phyloP scores from a whole-genome alignment of 1,139 yeast genomes.

The Geotrichum europaeum region DNA sequence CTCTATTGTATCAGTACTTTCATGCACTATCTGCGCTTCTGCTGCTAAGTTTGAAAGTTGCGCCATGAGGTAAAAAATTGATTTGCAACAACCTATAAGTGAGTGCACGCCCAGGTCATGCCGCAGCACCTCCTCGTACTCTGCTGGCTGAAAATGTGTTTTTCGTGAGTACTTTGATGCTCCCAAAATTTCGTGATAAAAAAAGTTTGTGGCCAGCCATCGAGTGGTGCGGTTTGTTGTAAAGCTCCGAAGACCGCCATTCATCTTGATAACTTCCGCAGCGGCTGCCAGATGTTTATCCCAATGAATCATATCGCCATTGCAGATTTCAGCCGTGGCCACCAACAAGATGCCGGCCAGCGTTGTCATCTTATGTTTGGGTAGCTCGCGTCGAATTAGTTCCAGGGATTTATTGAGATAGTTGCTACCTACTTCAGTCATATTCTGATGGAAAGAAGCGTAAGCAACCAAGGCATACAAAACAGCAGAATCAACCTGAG shows the following conservation, averaged over 20 bases:
- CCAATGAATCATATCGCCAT: constrained; percentile 72
- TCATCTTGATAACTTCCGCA: constrained; percentile 47
- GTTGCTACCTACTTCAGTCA: constrained; percentile 32
- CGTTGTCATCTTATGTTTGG: constrained; percentile 35
- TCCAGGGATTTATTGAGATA: constrained; percentile 33
- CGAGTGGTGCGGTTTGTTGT: constrained; percentile 54
- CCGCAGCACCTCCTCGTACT: constrained; percentile 48
- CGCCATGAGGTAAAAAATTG: constrained; percentile 58
- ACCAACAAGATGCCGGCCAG: constrained; percentile 62
- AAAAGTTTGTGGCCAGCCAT: constrained; percentile 76
- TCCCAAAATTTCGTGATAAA: constrained; percentile 73
- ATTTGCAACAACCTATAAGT: constrained; percentile 65
- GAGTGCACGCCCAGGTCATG: constrained; percentile 49
- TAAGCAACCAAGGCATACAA: constrained; percentile 67
- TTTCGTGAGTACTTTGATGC: constrained; percentile 41
- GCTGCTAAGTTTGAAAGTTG: constrained; percentile 60
- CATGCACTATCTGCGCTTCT: constrained; percentile 33
- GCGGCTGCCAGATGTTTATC: constrained; percentile 56
- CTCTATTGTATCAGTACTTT: background rate
- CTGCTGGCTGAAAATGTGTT: constrained; percentile 31
- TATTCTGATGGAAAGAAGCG: constrained; percentile 60
- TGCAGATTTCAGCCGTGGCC: constrained; percentile 67
- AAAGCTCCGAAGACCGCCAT: constrained; percentile 52
- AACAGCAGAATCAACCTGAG: constrained; percentile 61
- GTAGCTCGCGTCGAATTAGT: constrained; percentile 21